Conservation (phyloP, 257 asterid species). For the Lavandula angustifolia region DNA sequence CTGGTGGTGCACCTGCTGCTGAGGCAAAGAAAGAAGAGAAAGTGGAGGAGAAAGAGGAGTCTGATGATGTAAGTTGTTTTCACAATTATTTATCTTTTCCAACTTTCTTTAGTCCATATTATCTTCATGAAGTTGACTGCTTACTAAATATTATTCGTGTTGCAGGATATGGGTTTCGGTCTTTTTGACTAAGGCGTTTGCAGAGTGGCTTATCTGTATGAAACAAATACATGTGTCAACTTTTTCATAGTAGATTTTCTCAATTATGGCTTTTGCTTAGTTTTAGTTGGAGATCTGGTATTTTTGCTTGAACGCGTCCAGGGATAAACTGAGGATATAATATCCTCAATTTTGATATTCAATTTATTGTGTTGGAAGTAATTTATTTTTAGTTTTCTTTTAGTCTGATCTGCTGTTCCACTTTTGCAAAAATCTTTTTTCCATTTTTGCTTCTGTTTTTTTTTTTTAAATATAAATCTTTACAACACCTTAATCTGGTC, state of each 20-base stretch:
- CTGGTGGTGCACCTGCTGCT: constrained; percentile 65
- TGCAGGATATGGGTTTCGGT: constrained; percentile 64
- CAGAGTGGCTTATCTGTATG: not conserved
- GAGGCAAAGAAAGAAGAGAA: constrained; percentile 61
- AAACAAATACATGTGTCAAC: not conserved
- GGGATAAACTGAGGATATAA: not conserved
- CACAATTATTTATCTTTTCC: not conserved
- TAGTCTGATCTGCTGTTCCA: no score
- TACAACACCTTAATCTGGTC: no score
- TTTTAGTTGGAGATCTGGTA: constrained; percentile 29
- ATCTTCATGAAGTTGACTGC: not conserved
- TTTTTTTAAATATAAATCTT: no score
- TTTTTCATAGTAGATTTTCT: constrained; percentile 7
- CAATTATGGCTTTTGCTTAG: constrained; percentile 19
- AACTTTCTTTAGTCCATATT: not conserved
- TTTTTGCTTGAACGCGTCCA: constrained; percentile 5
- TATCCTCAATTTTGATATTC: constrained; percentile 22
- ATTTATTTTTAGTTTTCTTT: no score
- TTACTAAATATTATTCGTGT: constrained; percentile 1
- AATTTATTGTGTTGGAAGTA: constrained; percentile 1
- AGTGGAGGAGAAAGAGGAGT: constrained; percentile 62
- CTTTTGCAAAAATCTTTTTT: no score
- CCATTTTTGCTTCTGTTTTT: no score
- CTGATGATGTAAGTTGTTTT: constrained; percentile 45
- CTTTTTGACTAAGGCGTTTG: constrained; percentile 45